Conservation (phyloP, 2,329 filamentous ascomycete species). For the Fusarium sororula region DNA sequence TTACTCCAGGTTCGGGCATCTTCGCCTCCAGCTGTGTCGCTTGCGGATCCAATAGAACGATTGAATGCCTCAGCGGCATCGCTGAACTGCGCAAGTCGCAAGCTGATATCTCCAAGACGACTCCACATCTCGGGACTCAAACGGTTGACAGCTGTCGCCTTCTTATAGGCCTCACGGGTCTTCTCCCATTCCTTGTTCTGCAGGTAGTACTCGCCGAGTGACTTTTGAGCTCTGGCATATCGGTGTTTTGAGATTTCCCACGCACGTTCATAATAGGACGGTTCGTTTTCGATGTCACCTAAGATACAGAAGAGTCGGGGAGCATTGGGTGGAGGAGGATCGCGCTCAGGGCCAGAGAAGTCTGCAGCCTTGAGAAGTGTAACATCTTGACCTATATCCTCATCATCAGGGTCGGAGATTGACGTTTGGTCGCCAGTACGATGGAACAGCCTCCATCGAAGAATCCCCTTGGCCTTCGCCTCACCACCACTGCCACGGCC, state of each 20-base stretch:
- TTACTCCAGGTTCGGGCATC: slow-evolving; percentile 97
- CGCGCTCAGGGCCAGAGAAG: slow-evolving; percentile 69
- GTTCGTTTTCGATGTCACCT: slow-evolving; percentile 84
- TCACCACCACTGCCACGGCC: slow-evolving; percentile 69
- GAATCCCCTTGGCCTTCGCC: slow-evolving; percentile 79
- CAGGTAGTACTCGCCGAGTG: slow-evolving; percentile 82
- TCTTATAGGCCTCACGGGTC: slow-evolving; percentile 80
- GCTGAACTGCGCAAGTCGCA: slow-evolving; percentile 79
- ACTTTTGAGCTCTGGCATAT: slow-evolving; percentile 88
- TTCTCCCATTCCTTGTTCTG: slow-evolving; percentile 70
- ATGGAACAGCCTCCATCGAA: slow-evolving; percentile 82
- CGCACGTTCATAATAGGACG: slow-evolving; percentile 80
- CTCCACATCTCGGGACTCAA: slow-evolving; percentile 89
- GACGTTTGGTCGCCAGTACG: slow-evolving; percentile 56
- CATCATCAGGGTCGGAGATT: slow-evolving; percentile 57
- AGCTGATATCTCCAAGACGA: slow-evolving; percentile 85
- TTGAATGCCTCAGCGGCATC: slow-evolving; percentile 86
- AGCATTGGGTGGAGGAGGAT: slow-evolving; percentile 81
- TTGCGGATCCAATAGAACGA: slow-evolving; percentile 74
- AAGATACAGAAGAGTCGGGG: slow-evolving; percentile 92
- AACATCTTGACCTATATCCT: slow-evolving; percentile 60
- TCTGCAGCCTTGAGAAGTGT: slow-evolving; percentile 63
- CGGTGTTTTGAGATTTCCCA: slow-evolving; percentile 86
- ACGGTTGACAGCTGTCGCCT: slow-evolving; percentile 81
- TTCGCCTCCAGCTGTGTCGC: slow-evolving; percentile 75